Evolutionary conservation across 441 rosid species (phyloP).

Genomic region (Syzygium syzygioides): DNA sequence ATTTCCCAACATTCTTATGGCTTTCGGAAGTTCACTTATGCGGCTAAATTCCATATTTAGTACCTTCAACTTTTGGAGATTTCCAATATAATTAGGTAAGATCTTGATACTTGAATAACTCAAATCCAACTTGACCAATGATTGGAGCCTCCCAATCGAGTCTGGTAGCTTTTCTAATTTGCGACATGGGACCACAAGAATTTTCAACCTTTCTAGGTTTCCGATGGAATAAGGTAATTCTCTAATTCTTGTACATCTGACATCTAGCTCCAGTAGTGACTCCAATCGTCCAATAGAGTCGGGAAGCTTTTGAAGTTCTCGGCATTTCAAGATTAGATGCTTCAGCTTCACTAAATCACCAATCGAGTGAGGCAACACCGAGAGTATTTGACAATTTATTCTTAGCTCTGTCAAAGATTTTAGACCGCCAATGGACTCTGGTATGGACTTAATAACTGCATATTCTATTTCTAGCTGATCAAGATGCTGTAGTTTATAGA

Average conservation of each 20-base stretch:
- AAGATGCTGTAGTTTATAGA: too few species aligned
- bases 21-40: background rate
- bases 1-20: background rate
- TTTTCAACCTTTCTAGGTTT: rapidly evolving
- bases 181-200: rapidly evolving
- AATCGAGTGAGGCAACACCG: too few species aligned
- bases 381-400: too few species aligned
- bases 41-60: rapidly evolving
- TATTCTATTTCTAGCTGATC: too few species aligned
- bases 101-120: rapidly evolving
- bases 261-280: rapidly evolving
- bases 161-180: rapidly evolving
- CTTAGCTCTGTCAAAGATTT: too few species aligned
- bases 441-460: too few species aligned
- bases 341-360: too few species aligned
- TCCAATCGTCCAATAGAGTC: background rate
- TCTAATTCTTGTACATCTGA: rapidly evolving
- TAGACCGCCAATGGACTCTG: too few species aligned
- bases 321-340: background rate
- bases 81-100: background rate
- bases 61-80: background rate
- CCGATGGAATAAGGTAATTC: background rate
- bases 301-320: rapidly evolving
- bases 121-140: background rate
- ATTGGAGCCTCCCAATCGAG: background rate